Conservation (phyloP, 2,329 filamentous ascomycete species). For the Paracamarosporium sp. region DNA sequence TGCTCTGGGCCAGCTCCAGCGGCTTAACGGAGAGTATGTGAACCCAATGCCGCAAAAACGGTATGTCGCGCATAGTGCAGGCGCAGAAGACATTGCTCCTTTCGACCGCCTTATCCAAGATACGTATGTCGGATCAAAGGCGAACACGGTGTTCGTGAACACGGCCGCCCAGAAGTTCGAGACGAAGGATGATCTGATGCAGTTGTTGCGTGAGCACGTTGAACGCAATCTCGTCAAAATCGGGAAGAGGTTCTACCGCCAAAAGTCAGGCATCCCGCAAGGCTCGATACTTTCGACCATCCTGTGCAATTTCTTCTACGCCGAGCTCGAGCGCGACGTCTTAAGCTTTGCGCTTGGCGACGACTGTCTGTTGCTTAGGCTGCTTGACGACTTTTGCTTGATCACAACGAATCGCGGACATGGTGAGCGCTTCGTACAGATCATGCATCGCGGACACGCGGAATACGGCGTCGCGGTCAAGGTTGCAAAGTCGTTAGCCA, state of each 20-base stretch:
- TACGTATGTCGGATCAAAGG: conserved; percentile 43
- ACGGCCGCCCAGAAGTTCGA: conserved; percentile 65
- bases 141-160: conserved; percentile 79
- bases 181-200: conserved; percentile 66
- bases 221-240: conserved; percentile 84
- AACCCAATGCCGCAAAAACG: conserved; percentile 43
- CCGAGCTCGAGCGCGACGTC: conserved; percentile 75
- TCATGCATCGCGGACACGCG: conserved; percentile 80
- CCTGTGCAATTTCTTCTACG: conserved; percentile 96
- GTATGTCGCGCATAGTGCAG: conserved; percentile 50
- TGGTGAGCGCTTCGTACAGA: conserved; percentile 74
- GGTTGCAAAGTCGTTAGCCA: conserved; percentile 79
- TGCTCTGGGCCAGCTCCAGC: conserved; percentile 48
- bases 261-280: conserved; percentile 89
- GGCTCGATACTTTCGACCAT: conserved; percentile 87
- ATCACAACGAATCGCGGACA: conserved; percentile 74
- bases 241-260: conserved; percentile 85
- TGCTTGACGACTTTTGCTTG: conserved; percentile 93
- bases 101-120: conserved; percentile 43
- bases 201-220: conserved; percentile 81
- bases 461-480: conserved; percentile 84
- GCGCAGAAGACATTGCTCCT: conserved; percentile 33
- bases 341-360: conserved; percentile 70
- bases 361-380: conserved; percentile 74
- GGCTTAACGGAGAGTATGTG: conserved; percentile 34